Conservation (phyloP, 2,329 filamentous ascomycete genomes). For the Colletotrichum noveboracense region DNA sequence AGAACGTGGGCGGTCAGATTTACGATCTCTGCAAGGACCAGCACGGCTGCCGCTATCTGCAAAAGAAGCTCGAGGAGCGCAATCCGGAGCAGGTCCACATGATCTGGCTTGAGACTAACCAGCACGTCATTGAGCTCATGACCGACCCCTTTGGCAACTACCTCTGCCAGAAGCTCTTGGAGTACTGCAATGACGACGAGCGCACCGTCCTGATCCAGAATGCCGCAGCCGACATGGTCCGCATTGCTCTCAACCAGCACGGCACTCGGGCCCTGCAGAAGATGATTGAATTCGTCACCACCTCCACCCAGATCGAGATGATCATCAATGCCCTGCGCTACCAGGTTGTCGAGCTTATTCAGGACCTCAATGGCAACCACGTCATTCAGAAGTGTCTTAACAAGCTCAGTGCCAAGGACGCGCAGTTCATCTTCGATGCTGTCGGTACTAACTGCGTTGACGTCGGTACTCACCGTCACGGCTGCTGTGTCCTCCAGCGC, state of each 20-base stretch:
- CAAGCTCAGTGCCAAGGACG: slow-evolving; percentile 82
- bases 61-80: slow-evolving; percentile 95
- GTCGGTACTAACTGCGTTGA: slow-evolving; percentile 86
- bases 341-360: slow-evolving; percentile 91
- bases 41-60: slow-evolving; percentile 94
- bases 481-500: slow-evolving; percentile 96
- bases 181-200: slow-evolving; percentile 94
- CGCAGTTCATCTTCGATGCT: slow-evolving; percentile 96
- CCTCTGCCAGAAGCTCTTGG: slow-evolving; percentile 96
- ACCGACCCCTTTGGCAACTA: slow-evolving; percentile 99
- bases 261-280: slow-evolving; percentile 96
- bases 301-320: slow-evolving; percentile 80
- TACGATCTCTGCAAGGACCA: slow-evolving; percentile 96
- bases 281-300: slow-evolving; percentile 98
- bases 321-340: slow-evolving; percentile 85
- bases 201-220: slow-evolving; percentile 92
- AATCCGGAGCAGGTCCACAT: slow-evolving; percentile 83
- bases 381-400: slow-evolving; percentile 99
- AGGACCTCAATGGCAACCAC: slow-evolving; percentile 97
- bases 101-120: slow-evolving; percentile 93
- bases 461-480: slow-evolving; percentile 95
- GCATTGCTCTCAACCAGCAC: slow-evolving; percentile 95
- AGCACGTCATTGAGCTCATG: slow-evolving; percentile 97
- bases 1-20: slow-evolving; percentile 82
- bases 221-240: slow-evolving; percentile 84